A percentile compares a stretch with the other conserved stretches of the same genome.
Conservation (phyloP, 257 asterid genomes). For the Leonotis leonurus region DNA sequence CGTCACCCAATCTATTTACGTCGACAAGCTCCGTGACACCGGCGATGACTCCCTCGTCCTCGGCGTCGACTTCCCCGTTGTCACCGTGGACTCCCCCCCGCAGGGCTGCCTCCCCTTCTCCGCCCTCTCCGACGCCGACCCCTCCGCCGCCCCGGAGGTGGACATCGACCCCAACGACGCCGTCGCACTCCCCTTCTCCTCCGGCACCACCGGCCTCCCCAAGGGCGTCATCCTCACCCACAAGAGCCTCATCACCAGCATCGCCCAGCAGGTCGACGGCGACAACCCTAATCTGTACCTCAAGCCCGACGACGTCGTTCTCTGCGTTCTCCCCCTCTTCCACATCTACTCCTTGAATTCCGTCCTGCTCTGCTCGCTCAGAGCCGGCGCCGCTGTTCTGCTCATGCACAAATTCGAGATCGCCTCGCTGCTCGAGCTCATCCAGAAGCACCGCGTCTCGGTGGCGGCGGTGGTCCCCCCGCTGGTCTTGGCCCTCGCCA, state of each 20-base stretch:
- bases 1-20: constrained; percentile 64
- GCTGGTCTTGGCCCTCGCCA: constrained; percentile 64
- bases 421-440: constrained; percentile 47
- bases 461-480: constrained; percentile 89
- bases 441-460: constrained; percentile 55
- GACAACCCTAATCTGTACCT: constrained; percentile 65
- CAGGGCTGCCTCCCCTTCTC: constrained; percentile 59
- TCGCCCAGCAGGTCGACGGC: constrained; percentile 80
- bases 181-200: constrained; percentile 71
- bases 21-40: constrained; percentile 49
- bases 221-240: constrained; percentile 77
- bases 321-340: constrained; percentile 68
- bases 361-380: constrained; percentile 46
- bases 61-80: constrained; percentile 38
- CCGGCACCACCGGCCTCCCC: constrained; percentile 79
- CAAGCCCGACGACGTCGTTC: constrained; percentile 46
- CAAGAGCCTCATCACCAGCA: constrained; percentile 59
- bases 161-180: constrained; percentile 47
- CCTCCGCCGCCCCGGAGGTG: constrained; percentile 24
- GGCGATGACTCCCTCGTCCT: constrained; percentile 28
- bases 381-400: constrained; percentile 62
- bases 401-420: constrained; percentile 76
- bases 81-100: constrained; percentile 54
- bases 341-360: constrained; percentile 65
- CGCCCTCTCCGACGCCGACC: constrained; percentile 32